These are phyloP conservation scores for Starmerella potacharoeniae DNA, from an alignment of 805 yeast species.

Conservation along the genomic window DNA sequence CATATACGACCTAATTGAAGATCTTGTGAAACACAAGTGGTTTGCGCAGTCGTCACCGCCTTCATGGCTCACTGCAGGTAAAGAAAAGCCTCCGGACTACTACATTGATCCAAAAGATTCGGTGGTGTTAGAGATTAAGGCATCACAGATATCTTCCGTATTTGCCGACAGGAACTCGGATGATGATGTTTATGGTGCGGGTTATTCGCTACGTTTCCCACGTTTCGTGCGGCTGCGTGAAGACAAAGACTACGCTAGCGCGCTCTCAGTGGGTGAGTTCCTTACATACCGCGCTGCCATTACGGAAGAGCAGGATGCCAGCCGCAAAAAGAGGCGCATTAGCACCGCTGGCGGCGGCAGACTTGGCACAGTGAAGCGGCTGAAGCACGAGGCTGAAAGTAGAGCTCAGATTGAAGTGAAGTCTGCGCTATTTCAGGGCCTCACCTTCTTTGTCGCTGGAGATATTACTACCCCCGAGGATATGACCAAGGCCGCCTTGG, in stretches of 20 bases:
- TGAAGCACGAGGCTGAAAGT: neutral
- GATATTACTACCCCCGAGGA: slow-evolving; percentile 22
- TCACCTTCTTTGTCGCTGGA: slow-evolving; percentile 22
- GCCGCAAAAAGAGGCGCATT: neutral
- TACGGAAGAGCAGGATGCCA: neutral
- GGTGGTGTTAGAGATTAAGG: slow-evolving; percentile 70
- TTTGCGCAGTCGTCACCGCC: slow-evolving; percentile 19
- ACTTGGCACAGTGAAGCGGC: slow-evolving; percentile 1
- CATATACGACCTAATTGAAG: slow-evolving; percentile 49
- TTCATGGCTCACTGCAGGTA: slow-evolving; percentile 11
- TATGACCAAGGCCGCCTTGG: slow-evolving; percentile 20
- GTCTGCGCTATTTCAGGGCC: slow-evolving; percentile 19
- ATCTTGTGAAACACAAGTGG: slow-evolving; percentile 54
- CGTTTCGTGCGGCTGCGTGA: slow-evolving; percentile 55
- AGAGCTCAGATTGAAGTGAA: neutral
- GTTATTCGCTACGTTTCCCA: slow-evolving; percentile 64
- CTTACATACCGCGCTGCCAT: slow-evolving; percentile 16
- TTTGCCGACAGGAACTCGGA: neutral
- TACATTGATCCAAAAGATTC: slow-evolving; percentile 78
- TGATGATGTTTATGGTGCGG: slow-evolving; percentile 44
- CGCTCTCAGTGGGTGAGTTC: slow-evolving; percentile 47
- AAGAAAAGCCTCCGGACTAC: slow-evolving; percentile 23
- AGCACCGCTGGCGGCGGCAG: neutral
- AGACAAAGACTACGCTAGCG: slow-evolving; percentile 52
- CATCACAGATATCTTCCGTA: slow-evolving; percentile 53